Evolutionary conservation across 2,329 filamentous ascomycete genomes (phyloP).

Genomic region (Diaporthe humulicola): DNA sequence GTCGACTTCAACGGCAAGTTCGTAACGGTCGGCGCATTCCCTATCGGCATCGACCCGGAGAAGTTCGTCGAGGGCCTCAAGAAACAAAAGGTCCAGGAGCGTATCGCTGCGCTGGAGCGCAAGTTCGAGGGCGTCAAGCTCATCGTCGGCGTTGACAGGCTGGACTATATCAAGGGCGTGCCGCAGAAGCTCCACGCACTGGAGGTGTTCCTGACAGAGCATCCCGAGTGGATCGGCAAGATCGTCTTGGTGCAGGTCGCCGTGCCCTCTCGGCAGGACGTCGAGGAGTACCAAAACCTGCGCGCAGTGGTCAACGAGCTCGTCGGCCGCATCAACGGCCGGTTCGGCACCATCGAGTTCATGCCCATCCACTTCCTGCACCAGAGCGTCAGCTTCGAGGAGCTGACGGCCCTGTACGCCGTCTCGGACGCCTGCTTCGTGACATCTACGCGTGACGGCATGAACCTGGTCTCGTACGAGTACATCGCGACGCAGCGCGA

Average conservation of each 20-base stretch:
- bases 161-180: constrained; percentile 99
- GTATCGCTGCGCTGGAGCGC: constrained; percentile 85
- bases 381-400: constrained; percentile 94
- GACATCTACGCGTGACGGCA: constrained; percentile 95
- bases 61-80: constrained; percentile 93
- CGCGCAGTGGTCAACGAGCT: constrained; percentile 96
- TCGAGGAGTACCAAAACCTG: constrained; percentile 97
- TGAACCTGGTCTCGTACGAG: constrained; percentile 98
- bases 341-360: constrained; percentile 96
- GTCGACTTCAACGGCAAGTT: constrained; percentile 92
- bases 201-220: constrained; percentile 95
- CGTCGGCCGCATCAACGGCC: constrained; percentile 96
- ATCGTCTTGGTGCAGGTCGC: constrained; percentile 97
- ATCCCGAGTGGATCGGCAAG: constrained; percentile 98
- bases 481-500: constrained; percentile 96
- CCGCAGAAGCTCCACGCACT: constrained; percentile 97
- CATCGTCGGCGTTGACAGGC: constrained; percentile 94
- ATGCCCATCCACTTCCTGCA: constrained; percentile 99
- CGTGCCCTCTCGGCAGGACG: constrained; percentile 93
- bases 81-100: constrained; percentile 87
- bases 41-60: constrained; percentile 97
- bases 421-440: constrained; percentile 94
- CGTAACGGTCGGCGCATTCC: constrained; percentile 93
- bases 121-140: constrained; percentile 97
- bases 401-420: constrained; percentile 92